These are phyloP conservation scores for Colletotrichum sp. DNA, from an alignment of 2,329 filamentous ascomycete genomes.

Conservation along the genomic window DNA sequence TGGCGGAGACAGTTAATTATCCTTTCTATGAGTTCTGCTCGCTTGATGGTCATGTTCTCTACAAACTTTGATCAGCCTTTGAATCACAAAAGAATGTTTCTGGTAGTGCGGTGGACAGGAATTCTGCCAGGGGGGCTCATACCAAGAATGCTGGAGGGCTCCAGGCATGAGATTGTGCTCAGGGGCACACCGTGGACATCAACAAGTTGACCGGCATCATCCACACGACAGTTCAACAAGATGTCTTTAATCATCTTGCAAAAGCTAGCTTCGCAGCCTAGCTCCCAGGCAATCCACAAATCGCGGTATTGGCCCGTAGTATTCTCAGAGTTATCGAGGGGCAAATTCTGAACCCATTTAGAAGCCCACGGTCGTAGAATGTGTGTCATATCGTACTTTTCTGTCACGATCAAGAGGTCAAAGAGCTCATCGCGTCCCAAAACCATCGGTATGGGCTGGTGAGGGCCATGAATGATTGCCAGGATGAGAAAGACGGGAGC, in stretches of 20 bases:
- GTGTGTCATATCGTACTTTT: background rate
- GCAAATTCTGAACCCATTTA: background rate
- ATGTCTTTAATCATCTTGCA: background rate
- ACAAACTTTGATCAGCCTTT: background rate
- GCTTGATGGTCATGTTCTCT: background rate
- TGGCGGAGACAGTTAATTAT: background rate
- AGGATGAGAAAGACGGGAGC: background rate
- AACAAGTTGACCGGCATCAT: background rate
- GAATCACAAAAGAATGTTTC: too few relatives aligned
- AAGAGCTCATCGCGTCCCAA: background rate
- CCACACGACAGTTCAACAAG: background rate
- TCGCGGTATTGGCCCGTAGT: background rate
- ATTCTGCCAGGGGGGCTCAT: accelerated
- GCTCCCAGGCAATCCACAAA: background rate
- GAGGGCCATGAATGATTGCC: background rate
- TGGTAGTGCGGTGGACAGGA: too few relatives aligned
- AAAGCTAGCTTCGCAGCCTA: background rate
- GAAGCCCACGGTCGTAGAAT: background rate
- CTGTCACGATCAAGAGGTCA: background rate
- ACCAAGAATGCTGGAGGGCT: background rate
- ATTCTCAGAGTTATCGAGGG: background rate
- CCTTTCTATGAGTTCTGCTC: background rate
- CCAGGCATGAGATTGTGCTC: background rate
- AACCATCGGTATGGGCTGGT: background rate
- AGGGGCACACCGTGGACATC: background rate